Evolutionary conservation across 257 asterid genomes (phyloP), one percentile per base, ranked within the genome.

Genomic region (Jacaranda mimosifolia): DNA sequence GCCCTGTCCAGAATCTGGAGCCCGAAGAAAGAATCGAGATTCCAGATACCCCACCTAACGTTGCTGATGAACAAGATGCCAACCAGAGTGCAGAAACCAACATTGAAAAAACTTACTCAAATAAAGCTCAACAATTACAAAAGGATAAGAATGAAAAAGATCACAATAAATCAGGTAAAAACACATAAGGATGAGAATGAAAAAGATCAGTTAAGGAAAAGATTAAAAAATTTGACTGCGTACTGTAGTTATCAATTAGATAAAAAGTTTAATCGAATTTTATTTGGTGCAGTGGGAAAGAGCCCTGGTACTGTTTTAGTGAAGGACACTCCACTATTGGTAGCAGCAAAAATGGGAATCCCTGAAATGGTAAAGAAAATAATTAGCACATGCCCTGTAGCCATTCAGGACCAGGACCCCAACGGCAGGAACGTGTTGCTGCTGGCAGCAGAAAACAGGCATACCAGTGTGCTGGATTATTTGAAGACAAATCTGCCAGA

Each of bases 371-470:
- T 87, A 12, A 11, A 76, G 42, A 74, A 43, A 76, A 83, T 87
- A 74, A 80, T 80, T 26, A 21, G 70, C 3, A 78, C 36, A 21
- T 78, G 81, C 46, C 89, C 83, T 3, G 71, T 85, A 39, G 91
- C 91, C 59, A 76, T 85, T 67, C 82, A 85, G 35, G 91, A 87
- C 62, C 26, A 71, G 52, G 85, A 87, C 69, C 69, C 63, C 60
- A 35, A 74, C 9, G 82, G 72, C 45, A 87, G 83, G 87, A 87
- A 87, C 53, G 83, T 69, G 17, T 55, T 87, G 63, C 81, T 87
- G 57, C 77, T 85, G 68, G 87, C 87, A 32, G 81, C 82, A 32
- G 87, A 87, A 53, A 62, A 81, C 62, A 82, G 91, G 70, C 91
- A 87, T 32, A 68, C 81, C 17, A 42, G 5, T 0, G 83, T 87